Percentiles rank a stretch among this genome's conserved stretches.
phyloP scores from a whole-genome alignment of 1,284 basidiomycete species.

The Ustilago loliicola region DNA sequence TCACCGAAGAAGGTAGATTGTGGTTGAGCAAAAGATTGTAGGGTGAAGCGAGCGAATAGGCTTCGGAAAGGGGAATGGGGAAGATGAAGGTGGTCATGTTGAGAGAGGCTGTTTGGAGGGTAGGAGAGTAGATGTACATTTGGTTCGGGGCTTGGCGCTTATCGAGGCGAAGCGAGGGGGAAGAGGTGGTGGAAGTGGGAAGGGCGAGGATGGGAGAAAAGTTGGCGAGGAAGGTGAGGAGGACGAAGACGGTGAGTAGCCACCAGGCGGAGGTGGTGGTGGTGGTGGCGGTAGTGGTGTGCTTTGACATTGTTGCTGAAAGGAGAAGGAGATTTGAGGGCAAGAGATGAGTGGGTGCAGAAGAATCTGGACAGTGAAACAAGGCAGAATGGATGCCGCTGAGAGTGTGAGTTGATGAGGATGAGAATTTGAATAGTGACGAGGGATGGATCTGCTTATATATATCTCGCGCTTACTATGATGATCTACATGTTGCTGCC shows the following conservation, averaged over 20 bases:
- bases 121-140: slow-evolving; percentile 16
- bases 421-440: neutral
- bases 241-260: slow-evolving; percentile 1
- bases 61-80: slow-evolving; percentile 28
- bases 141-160: slow-evolving; percentile 32
- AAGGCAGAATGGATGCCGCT: slow-evolving; percentile 1
- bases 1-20: slow-evolving; percentile 17
- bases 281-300: neutral
- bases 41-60: slow-evolving; percentile 14
- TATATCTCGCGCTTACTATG: neutral
- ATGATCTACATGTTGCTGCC: neutral
- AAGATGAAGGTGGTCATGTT: slow-evolving; percentile 33
- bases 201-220: neutral
- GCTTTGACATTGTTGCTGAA: slow-evolving; percentile 7
- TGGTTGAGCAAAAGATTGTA: slow-evolving; percentile 23
- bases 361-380: neutral
- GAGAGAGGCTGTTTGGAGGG: slow-evolving; percentile 24
- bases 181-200: neutral
- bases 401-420: neutral
- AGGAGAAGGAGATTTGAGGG: neutral
- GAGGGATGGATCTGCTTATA: neutral
- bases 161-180: neutral
- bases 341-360: neutral
- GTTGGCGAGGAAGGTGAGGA: slow-evolving; percentile 7
- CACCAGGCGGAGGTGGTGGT: neutral